A percentile compares a stretch with the other conserved stretches of the same genome.
These are phyloP conservation scores for Gossypium mustelinum DNA, from an alignment of 345 rosid genomes.

Conservation along the genomic window DNA sequence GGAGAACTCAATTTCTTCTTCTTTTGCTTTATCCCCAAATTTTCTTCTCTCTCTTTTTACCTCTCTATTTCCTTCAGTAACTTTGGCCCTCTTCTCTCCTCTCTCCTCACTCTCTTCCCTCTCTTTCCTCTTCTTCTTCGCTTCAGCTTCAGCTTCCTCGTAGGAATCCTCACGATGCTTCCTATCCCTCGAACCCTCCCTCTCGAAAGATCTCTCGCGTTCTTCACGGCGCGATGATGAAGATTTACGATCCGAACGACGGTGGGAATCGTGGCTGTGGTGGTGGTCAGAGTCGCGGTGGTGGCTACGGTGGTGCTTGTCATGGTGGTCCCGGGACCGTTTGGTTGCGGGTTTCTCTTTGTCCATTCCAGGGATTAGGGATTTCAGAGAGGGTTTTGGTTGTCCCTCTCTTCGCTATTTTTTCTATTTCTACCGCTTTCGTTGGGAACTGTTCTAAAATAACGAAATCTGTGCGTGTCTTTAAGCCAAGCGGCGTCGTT, in stretches of 20 bases:
- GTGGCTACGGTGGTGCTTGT: constrained; percentile 38
- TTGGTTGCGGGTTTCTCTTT: constrained; percentile 44
- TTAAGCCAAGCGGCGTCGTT: too few relatives aligned
- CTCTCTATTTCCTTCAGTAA: constrained; percentile 37
- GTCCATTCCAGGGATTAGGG: constrained; percentile 41
- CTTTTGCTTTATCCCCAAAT: constrained; percentile 44
- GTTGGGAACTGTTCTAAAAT: too few relatives aligned
- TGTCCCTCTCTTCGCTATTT: too few relatives aligned
- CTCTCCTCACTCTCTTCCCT: constrained; percentile 33
- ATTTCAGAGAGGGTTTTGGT: not conserved
- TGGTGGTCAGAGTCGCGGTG: constrained; percentile 44
- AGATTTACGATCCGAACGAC: constrained; percentile 47
- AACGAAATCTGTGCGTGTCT: too few relatives aligned
- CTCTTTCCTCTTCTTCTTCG: constrained; percentile 38
- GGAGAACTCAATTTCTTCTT: constrained; percentile 24
- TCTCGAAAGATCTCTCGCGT: constrained; percentile 29
- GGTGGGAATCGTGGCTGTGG: constrained; percentile 44
- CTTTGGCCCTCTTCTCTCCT: constrained; percentile 45
- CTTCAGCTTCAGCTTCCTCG: constrained; percentile 38
- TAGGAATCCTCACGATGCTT: constrained; percentile 31
- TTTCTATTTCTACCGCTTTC: too few relatives aligned
- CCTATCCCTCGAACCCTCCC: constrained; percentile 30
- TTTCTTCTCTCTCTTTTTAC: constrained; percentile 44
- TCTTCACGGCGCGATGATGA: constrained; percentile 40
- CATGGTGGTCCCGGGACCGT: constrained; percentile 45